Percentiles rank a stretch among this genome's conserved stretches.
These are phyloP conservation scores for Fusarium albidum DNA, from an alignment of 2,329 filamentous ascomycete species.

Conservation along the genomic window DNA sequence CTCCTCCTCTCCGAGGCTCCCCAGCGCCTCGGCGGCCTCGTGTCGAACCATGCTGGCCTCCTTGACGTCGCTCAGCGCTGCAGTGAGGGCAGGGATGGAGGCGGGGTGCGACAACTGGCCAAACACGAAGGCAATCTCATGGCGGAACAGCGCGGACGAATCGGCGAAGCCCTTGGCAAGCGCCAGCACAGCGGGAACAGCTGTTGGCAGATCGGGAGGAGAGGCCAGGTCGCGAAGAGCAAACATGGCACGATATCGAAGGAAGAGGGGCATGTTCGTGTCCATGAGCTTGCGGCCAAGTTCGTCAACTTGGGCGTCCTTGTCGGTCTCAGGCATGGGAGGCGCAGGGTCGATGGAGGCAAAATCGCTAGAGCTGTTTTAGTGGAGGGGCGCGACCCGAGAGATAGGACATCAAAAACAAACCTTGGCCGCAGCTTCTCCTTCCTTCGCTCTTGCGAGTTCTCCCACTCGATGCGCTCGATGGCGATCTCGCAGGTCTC, in stretches of 20 bases:
- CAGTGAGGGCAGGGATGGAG: constrained; percentile 89
- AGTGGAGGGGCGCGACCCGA: constrained; percentile 36
- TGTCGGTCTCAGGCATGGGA: constrained; percentile 76
- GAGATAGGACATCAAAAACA: constrained; percentile 34
- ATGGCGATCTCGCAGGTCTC: constrained; percentile 98
- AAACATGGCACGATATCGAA: constrained; percentile 98
- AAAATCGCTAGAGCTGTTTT: constrained; percentile 75
- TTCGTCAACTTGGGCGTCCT: constrained; percentile 77
- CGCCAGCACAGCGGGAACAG: constrained; percentile 84
- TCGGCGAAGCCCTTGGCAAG: constrained; percentile 88
- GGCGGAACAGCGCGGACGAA: constrained; percentile 90
- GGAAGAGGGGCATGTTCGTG: constrained; percentile 80
- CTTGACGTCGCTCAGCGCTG: constrained; percentile 76
- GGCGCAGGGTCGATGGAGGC: constrained; percentile 95
- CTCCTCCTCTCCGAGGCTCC: constrained; percentile 90
- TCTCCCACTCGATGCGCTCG: constrained; percentile 93
- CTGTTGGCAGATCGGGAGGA: constrained; percentile 88
- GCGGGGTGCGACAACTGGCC: constrained; percentile 95
- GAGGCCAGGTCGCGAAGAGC: constrained; percentile 93
- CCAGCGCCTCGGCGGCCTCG: constrained; percentile 95
- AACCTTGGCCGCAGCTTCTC: constrained; percentile 88
- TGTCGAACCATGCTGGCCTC: constrained; percentile 98
- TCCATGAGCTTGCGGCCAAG: constrained; percentile 83
- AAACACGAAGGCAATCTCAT: constrained; percentile 98
- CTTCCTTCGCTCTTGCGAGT: constrained; percentile 72